Conservation (phyloP, 768 basidiomycete species). For the Clavulina sp. region DNA sequence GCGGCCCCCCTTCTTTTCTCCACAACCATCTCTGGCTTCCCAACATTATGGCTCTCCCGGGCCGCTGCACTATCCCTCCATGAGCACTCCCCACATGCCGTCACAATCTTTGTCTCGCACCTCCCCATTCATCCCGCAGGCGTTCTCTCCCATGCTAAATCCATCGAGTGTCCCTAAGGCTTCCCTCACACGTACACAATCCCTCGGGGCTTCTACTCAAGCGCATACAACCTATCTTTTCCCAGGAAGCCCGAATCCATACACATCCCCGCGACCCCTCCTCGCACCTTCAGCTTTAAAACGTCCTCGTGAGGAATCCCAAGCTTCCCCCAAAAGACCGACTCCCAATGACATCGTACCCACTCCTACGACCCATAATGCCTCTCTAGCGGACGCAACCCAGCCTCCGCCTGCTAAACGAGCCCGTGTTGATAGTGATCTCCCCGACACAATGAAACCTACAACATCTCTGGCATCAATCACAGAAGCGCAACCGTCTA, state of each 20-base stretch:
- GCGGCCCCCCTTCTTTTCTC: not conserved
- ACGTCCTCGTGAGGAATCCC: not conserved
- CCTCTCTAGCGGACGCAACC: no score
- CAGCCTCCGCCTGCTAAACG: not conserved
- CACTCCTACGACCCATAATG: no score
- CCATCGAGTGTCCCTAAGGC: not conserved
- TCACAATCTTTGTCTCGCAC: not conserved
- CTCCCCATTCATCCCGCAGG: not conserved
- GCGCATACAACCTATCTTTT: not conserved
- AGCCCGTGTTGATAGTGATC: no score
- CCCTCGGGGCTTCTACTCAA: not conserved
- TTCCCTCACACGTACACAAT: not conserved
- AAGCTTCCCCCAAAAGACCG: no score
- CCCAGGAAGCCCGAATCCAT: not conserved
- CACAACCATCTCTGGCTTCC: not conserved
- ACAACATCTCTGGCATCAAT: no score
- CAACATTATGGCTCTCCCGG: not conserved
- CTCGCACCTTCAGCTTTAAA: not conserved
- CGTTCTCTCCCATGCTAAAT: not conserved
- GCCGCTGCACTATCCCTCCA: not conserved
- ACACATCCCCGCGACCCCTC: not conserved
- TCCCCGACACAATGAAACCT: no score
- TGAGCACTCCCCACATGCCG: not conserved
- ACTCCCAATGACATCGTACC: no score
- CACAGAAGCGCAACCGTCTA: no score